A percentile compares a stretch with the other conserved stretches of the same genome.
Conservation (phyloP, 2,329 filamentous ascomycete genomes). For the Simplicillium sp. region DNA sequence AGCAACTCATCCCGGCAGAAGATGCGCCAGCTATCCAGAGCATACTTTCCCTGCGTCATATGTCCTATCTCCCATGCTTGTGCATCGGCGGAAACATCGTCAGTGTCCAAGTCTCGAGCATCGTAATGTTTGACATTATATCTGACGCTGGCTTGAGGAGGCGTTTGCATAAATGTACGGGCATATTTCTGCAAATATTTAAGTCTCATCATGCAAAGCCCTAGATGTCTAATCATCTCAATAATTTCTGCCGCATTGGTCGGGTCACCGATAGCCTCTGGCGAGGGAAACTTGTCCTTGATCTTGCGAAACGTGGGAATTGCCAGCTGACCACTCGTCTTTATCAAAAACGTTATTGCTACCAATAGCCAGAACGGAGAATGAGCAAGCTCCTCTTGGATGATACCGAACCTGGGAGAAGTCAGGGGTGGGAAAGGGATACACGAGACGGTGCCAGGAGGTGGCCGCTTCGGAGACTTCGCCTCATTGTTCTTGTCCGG, state of each 20-base stretch:
- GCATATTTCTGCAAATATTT: constrained; percentile 62
- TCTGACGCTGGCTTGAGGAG: constrained; percentile 43
- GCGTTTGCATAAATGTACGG: constrained; percentile 52
- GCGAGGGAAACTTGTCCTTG: constrained; percentile 58
- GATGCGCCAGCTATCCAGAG: constrained; percentile 84
- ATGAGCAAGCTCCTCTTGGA: constrained; percentile 69
- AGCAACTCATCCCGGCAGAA: constrained; percentile 78
- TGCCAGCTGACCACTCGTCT: constrained; percentile 63
- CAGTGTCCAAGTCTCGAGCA: constrained; percentile 16
- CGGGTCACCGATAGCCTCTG: constrained; percentile 48
- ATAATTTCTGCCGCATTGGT: constrained; percentile 41
- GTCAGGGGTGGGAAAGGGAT: constrained; percentile 61
- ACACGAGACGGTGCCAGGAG: constrained; percentile 37
- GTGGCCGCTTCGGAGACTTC: constrained; percentile 19
- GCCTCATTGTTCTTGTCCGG: constrained; percentile 9
- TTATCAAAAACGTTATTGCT: constrained; percentile 76
- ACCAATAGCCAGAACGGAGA: constrained; percentile 75
- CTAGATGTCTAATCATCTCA: constrained; percentile 58
- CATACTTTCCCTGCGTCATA: constrained; percentile 73
- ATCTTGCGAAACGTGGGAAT: constrained; percentile 67
- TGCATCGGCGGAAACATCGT: constrained; percentile 20
- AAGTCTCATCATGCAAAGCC: constrained; percentile 60
- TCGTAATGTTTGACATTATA: constrained; percentile 36
- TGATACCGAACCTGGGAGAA: constrained; percentile 59
- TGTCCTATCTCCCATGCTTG: constrained; percentile 71